Evolutionary conservation across 495 filamentous ascomycete genomes (phyloP), one percentile per base, ranked within the genome.

Genomic region (Aspergillus indologenus): DNA sequence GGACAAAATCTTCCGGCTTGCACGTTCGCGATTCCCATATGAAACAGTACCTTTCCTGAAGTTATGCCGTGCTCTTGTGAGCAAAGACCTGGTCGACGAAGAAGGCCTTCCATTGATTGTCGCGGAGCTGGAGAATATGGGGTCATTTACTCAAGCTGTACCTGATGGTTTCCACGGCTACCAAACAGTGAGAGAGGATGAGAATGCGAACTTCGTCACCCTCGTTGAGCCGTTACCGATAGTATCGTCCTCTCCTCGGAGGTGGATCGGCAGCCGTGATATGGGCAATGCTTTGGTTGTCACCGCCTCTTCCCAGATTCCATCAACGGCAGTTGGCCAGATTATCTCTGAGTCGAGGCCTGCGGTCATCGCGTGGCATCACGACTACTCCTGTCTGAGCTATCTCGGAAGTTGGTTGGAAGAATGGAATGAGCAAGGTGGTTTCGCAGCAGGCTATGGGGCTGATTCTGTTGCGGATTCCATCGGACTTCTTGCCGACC

Each of bases 1-100:
- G 65, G 72, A 75, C 19, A 71, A 67, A 22, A 79, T 90, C 54
- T 80, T 91, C 40, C 70, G 75, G 20, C 75, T 81, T 57, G 84
- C 94, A 2, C 80, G 84, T 20, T 81, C 80, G 54, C 85, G 93
- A 46, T 98, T 91, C 71, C 94, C 94, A 1, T 91, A 89, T 70
- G 94, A 98, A 71, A 84, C 87, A 21, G 66, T 84, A n/a, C 91
- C 94, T 4, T 90, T 97, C 60, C 62, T 96, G 53, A 82, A 82
- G 53, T 68, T 91, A 44, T 83, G 80, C 54, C 81, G 81, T 49
- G 83, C 83, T 19, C 59, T 90, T 14, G 61, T 74, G 18, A 71
- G 65, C 56, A 70, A 65, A 43, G 66, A 75, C 45, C 54, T 71
- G 5, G 61, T 76, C 17, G 79, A 84, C 45, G 73, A 80, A 23